Conservation (phyloP, 164 flowering plant genomes). For the Aristolochia fimbriata region DNA sequence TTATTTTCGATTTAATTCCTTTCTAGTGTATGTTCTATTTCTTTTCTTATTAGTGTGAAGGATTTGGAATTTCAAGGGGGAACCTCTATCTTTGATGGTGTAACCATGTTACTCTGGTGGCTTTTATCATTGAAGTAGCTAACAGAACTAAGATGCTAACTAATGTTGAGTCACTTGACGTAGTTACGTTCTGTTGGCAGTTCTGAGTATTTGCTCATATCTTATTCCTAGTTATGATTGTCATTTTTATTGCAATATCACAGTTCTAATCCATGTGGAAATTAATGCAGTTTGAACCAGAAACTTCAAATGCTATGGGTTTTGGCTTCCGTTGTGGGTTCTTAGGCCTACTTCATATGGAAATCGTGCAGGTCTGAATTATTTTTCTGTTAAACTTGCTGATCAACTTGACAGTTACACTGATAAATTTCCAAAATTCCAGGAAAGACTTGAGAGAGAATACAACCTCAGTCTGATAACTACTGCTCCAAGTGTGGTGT, state of each 20-base stretch:
- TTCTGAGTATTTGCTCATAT: too few relatives aligned
- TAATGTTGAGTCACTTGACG: too few relatives aligned
- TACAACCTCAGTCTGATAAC: slow-evolving; percentile 80
- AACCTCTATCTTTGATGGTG: neutral
- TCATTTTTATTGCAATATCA: too few relatives aligned
- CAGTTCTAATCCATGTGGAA: neutral
- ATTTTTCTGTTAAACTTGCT: neutral
- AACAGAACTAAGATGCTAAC: too few relatives aligned
- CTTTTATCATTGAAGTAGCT: too few relatives aligned
- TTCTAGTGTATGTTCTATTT: too few relatives aligned
- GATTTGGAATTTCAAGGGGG: neutral
- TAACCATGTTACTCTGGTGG: too few relatives aligned
- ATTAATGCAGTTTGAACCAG: slow-evolving; percentile 89
- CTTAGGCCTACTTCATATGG: slow-evolving; percentile 97
- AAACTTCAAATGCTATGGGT: slow-evolving; percentile 96
- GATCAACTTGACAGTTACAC: neutral
- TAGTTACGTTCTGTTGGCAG: too few relatives aligned
- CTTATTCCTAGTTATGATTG: too few relatives aligned
- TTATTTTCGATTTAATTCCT: too few relatives aligned
- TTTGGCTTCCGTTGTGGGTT: slow-evolving; percentile 99
- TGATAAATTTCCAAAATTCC: slow-evolving; percentile 15
- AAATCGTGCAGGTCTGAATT: slow-evolving; percentile 83
- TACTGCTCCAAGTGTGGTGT: slow-evolving; percentile 98
- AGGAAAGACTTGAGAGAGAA: slow-evolving; percentile 99
- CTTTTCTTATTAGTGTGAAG: too few relatives aligned